phyloP scores from a whole-genome alignment of 805 yeast species.

The Candida ponderosae region DNA sequence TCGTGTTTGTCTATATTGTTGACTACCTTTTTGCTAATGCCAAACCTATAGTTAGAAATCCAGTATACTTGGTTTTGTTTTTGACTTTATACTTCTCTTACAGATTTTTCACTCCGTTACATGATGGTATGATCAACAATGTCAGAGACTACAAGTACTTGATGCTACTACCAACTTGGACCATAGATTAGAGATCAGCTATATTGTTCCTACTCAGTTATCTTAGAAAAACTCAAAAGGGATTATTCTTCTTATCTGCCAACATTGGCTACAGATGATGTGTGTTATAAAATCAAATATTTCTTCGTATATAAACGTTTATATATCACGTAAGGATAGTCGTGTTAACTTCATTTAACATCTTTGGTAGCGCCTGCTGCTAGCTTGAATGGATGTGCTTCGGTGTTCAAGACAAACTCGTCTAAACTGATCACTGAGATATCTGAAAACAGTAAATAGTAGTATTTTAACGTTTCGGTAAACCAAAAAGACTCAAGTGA shows the following conservation, averaged over 20 bases:
- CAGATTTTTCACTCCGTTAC: conserved; percentile 54
- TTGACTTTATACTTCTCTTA: conserved; percentile 49
- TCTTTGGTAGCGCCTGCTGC: not conserved
- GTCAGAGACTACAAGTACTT: conserved; percentile 39
- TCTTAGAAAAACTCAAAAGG: too few relatives aligned
- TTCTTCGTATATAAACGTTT: too few relatives aligned
- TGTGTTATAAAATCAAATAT: too few relatives aligned
- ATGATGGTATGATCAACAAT: conserved; percentile 73
- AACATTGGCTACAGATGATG: too few relatives aligned
- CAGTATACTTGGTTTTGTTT: conserved; percentile 39
- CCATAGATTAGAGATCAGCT: too few relatives aligned
- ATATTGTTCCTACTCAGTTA: too few relatives aligned
- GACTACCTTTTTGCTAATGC: conserved; percentile 18
- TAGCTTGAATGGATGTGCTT: conserved; percentile 49
- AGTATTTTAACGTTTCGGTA: conserved; percentile 53
- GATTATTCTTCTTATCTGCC: too few relatives aligned
- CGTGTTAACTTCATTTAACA: not conserved
- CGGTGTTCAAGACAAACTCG: conserved; percentile 51
- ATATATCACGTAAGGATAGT: too few relatives aligned
- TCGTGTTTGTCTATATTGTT: conserved; percentile 38
- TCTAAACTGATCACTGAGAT: conserved; percentile 35
- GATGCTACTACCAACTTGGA: conserved; percentile 52
- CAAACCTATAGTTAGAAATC: conserved; percentile 16
- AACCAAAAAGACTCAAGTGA: conserved; percentile 45
- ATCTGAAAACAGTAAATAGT: conserved; percentile 40